Percentiles rank a stretch among this genome's conserved stretches.
phyloP scores from a whole-genome alignment of 352 stramenopile genomes.

The Pythium plurisporium region DNA sequence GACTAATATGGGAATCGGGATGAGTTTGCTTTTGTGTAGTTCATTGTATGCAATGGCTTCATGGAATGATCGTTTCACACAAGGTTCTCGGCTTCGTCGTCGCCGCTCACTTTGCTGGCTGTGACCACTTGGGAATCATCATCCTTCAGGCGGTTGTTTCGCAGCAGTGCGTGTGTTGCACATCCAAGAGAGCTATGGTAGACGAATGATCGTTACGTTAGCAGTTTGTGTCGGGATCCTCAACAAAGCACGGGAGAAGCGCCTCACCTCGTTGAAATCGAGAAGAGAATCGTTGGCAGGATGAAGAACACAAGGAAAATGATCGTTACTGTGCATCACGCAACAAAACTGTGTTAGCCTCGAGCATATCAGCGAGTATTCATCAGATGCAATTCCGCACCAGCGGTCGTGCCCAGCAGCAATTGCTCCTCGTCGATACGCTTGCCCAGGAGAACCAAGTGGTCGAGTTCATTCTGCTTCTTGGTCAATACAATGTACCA shows the following conservation, averaged over 20 bases:
- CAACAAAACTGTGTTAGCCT: too few relatives aligned
- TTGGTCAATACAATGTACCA: constrained; percentile 68
- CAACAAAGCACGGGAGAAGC: background rate
- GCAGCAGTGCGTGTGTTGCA: constrained; percentile 46
- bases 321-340: constrained; percentile 35
- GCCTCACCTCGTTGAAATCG: constrained; percentile 54
- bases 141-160: constrained; percentile 68
- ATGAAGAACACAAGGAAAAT: constrained; percentile 77
- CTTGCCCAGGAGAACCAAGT: constrained; percentile 51
- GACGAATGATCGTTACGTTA: too few relatives aligned
- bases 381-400: too few relatives aligned
- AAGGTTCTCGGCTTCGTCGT: constrained; percentile 32
- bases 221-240: background rate
- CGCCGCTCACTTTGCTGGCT: constrained; percentile 13
- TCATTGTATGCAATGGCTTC: too few relatives aligned
- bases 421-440: constrained; percentile 59
- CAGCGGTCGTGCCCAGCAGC: constrained; percentile 53
- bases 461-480: constrained; percentile 39
- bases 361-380: too few relatives aligned
- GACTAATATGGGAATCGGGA: constrained; percentile 8
- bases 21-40: constrained; percentile 10
- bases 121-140: constrained; percentile 32
- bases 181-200: constrained; percentile 35
- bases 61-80: too few relatives aligned
- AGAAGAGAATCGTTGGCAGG: constrained; percentile 61